Base-by-base conservation (phyloP, 2,329 filamentous ascomycete species). In the Colletotrichum sp. region DNA sequence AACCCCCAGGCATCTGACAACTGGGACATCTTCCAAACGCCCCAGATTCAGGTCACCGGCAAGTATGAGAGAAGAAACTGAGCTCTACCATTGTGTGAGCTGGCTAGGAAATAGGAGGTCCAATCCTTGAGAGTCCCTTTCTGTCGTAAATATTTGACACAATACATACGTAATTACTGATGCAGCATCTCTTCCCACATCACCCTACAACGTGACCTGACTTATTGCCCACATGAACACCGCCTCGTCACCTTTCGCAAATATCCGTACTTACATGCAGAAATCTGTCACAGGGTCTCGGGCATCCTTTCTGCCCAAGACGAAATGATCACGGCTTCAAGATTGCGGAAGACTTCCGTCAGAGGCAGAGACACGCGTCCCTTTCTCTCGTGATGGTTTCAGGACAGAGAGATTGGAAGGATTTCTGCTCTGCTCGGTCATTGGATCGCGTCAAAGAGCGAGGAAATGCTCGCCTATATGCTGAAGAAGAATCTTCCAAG, bases 11-110 rank as follows among this genome's bases (percentile, higher is more conserved):
- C 86, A 13, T 82, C 85, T 2, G 84, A 84, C 52, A 85, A 87
- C 70, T 87, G 85, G 86, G 84, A 87, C 43, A 78, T 86, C 58
- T 85, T 85, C 82, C 77, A 83, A 57, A 80, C 82, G 9, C 80
- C 82, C 8, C 81, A 82, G 65, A 82, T 87, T 70, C 80, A 82
- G 72, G 80, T 87, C 12, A 74, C 75, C 9, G 67, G 77, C 12
- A 74, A 77, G 18, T 75, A 78, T 28, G 58, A 76, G 60, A 58
- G 55, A 26, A 69, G 36, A 21, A 26, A 26, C 8, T 64, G n/a
- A 52, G 43, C n/a, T 52, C 43, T 52, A 13, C n/a, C 43, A 21
- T 21, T 21, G 18, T 21, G 43, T 52, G n/a, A 64, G 34, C 5
- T 26, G 21, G 32, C 34, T 28, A 8, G 18, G 8, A n/a, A 32